Evolutionary conservation across 768 basidiomycete genomes (phyloP), one percentile per base, ranked within the genome.

Genomic region (Macrolepiota albuminosa): DNA sequence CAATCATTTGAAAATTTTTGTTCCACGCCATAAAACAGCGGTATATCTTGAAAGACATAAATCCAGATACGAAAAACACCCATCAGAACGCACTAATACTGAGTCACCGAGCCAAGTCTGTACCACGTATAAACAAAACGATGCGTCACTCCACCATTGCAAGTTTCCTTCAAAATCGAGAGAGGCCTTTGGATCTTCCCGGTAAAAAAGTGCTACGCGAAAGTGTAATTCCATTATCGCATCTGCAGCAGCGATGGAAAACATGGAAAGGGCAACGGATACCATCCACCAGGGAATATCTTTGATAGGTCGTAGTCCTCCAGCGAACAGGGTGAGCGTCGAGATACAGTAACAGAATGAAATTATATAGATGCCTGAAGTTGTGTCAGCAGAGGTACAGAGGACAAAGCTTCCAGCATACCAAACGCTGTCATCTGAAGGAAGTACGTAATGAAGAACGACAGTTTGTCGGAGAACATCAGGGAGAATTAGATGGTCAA

Each of bases 21-120:
- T 39, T 61, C 57, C 60, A 61, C 26, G 61, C 58, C 52, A 59
- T 24, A 34, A 53, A 64, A 53, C 63, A 64, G 16, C 63, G 63
- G 50, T 64, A 64, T 46, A 64, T 64, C 63, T 64, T 16, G 37
- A 6, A 14, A n/a, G 5, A 24, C n/a, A 10, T 58, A 5, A 62
- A 21, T 18, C 39, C 34, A 6, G 11, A 39, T 13, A 2, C 6
- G 6, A 46, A 51, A 21, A 9, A 10, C 34, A 24, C 16, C 16
- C 6, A 26, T 52, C 31, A 18, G 33, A n/a, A 56, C 62, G 43
- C 51, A 63, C 62, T 10, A 60, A 34, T 26, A 63, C 50, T 16
- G 46, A 42, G 33, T 63, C 58, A 14, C 62, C 62, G 29, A 63
- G 34, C 40, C 54, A 63, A 3, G 62, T 63, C 51, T 59, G 58